Evolutionary conservation across 75 land plant genomes (phyloP).

Genomic region (Cunninghamia lanceolata): DNA sequence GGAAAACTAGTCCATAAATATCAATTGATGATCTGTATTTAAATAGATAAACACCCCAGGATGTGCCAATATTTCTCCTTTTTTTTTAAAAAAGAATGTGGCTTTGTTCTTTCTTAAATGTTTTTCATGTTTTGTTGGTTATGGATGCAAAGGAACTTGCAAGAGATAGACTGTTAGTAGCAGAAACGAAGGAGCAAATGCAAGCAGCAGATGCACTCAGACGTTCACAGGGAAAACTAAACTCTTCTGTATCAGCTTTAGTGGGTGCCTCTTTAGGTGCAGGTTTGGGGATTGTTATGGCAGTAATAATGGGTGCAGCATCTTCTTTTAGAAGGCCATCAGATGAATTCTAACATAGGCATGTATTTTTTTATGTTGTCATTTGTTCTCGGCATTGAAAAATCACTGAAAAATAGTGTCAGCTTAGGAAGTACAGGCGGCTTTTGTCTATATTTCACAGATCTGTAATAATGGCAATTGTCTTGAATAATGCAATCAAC

Average conservation of each 20-base stretch:
- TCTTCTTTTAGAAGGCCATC: constrained; percentile 85
- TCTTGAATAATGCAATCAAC: background rate
- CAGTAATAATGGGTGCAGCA: constrained; percentile 85
- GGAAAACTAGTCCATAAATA: background rate
- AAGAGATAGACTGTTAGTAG: constrained; percentile 49
- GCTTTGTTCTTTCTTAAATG: background rate
- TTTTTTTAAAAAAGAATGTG: background rate
- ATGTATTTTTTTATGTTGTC: background rate
- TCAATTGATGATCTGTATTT: background rate
- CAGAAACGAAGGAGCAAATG: constrained; percentile 45
- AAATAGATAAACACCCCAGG: background rate
- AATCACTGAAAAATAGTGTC: background rate
- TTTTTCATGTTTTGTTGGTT: constrained; percentile 7
- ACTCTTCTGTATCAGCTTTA: constrained; percentile 57
- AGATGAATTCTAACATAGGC: constrained; percentile 5
- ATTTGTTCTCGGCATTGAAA: background rate
- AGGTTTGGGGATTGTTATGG: constrained; percentile 83
- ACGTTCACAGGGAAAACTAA: constrained; percentile 36
- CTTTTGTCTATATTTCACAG: background rate
- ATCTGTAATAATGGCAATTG: background rate
- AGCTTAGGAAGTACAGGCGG: background rate
- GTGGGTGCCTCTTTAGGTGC: constrained; percentile 91
- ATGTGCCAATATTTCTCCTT: background rate
- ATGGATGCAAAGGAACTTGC: constrained; percentile 52
- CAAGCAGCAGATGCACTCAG: constrained; percentile 14